phyloP scores from a whole-genome alignment of 148 eudicot genomes.

The Dianthus caryophyllus region DNA sequence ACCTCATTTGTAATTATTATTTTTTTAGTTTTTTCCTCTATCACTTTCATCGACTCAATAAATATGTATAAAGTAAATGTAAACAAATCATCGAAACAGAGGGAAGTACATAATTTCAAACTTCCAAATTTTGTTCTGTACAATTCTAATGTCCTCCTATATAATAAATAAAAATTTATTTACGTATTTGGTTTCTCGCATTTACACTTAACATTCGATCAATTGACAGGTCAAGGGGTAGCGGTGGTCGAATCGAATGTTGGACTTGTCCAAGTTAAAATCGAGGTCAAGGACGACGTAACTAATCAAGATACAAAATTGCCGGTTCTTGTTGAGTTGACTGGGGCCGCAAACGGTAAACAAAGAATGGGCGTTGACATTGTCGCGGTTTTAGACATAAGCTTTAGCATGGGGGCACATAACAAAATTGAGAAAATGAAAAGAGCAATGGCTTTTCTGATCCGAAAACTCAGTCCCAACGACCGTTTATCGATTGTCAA shows the following conservation, averaged over 20 bases:
- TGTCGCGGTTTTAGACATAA: slow-evolving; percentile 20
- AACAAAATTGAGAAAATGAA: slow-evolving; percentile 17
- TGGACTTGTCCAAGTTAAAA: background rate
- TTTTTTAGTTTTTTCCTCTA: too few relatives aligned
- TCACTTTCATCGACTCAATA: too few relatives aligned
- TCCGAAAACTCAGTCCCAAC: slow-evolving; percentile 14
- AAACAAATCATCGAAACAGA: too few relatives aligned
- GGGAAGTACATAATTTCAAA: too few relatives aligned
- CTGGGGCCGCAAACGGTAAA: background rate
- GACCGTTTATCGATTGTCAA: slow-evolving; percentile 26
- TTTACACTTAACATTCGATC: background rate
- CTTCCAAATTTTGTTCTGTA: too few relatives aligned
- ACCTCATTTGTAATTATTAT: too few relatives aligned
- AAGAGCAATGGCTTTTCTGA: slow-evolving; percentile 14
- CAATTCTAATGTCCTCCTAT: background rate
- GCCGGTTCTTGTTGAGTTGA: slow-evolving; percentile 2
- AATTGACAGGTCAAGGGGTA: slow-evolving; percentile 3
- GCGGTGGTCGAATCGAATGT: background rate
- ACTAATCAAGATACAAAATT: slow-evolving; percentile 6
- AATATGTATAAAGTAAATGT: too few relatives aligned
- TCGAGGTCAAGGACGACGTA: background rate
- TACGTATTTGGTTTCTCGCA: too few relatives aligned
- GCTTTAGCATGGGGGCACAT: slow-evolving; percentile 13
- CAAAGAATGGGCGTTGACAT: slow-evolving; percentile 14
- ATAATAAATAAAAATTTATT: too few relatives aligned